A percentile compares a stretch with the other conserved stretches of the same genome.
Evolutionary conservation across 345 rosid species (phyloP).

Genomic region (Aquilaria sinensis): DNA sequence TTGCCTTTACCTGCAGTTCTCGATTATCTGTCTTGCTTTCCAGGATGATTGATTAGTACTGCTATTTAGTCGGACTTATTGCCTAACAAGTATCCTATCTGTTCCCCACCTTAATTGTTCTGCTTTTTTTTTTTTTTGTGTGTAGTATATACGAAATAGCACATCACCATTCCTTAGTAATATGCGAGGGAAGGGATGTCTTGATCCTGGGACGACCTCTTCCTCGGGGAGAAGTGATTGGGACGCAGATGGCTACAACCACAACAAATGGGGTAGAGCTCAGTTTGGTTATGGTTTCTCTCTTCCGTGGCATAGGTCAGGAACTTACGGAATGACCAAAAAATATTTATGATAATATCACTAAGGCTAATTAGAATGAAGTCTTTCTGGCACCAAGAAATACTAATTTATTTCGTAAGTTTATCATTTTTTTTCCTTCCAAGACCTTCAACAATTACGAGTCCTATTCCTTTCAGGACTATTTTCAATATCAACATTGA

Average conservation of each 20-base stretch:
- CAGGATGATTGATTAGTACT: too few species aligned
- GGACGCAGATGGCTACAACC: conserved; percentile 21
- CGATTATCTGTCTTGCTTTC: too few species aligned
- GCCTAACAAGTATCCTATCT: too few species aligned
- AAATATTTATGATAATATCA: too few species aligned
- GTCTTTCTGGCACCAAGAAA: too few species aligned
- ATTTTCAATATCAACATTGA: conserved; percentile 43
- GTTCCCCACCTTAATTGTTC: too few species aligned
- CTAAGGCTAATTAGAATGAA: too few species aligned
- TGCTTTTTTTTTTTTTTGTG: neutral
- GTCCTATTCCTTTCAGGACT: conserved; percentile 30
- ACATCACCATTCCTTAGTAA: conserved; percentile 19
- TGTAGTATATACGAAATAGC: conserved; percentile 18
- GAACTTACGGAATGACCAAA: neutral
- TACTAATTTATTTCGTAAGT: too few species aligned
- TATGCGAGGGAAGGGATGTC: conserved; percentile 17
- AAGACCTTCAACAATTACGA: too few species aligned
- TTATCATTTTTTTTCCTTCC: too few species aligned
- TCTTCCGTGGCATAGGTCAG: conserved; percentile 61
- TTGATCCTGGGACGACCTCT: conserved; percentile 7
- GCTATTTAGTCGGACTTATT: too few species aligned
- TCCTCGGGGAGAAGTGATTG: conserved; percentile 15
- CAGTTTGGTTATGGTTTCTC: conserved; percentile 35
- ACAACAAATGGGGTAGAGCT: conserved; percentile 16
- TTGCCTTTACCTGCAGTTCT: too few species aligned